Evolutionary conservation across 2,329 filamentous ascomycete species (phyloP), one percentile per base, ranked within the genome.

Genomic region (Volutella citrinella): DNA sequence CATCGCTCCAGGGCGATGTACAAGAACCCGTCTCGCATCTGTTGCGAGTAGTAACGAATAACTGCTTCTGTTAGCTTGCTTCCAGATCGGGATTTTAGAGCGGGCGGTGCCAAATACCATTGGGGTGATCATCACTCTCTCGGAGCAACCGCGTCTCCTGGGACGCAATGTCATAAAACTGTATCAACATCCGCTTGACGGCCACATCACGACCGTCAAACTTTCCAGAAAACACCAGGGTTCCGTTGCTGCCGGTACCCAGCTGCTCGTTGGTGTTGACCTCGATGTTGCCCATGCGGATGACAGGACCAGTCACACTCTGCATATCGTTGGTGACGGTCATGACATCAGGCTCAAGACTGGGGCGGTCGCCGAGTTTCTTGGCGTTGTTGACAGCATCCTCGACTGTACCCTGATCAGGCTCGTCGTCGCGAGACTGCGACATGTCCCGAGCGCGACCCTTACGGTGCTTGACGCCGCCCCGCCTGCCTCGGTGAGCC

Each of bases 1-100:
- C 93, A 98, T 6, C 95, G 77, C 62, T 98, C 93, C 15, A 98
- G 69, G 0, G 91, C 93, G 52, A 98, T 98, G 60, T 98, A 98
- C 22, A 97, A 74, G 61, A 98, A 98, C 13, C 87, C 86, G 21
- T 86, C 79, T 10, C 88, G 87, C 51, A 86, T 82, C 52, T 95
- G 87, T 52, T 95, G 90, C 30, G 90, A 89, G 55, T 88, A 96
- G 57, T 98, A 98, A 23, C 91, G 87, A 46, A 98, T 95, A 25
- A 98, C 91, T 81, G 17, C 15, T 10, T 31, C n/a, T 13, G 48
- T 54, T 43, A 54, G 51, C 18, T 19, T 10, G 4, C n/a, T n/a
- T n/a, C n/a, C n/a, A n/a, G n/a, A n/a, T n/a, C n/a, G n/a, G n/a
- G n/a, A n/a, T n/a, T n/a, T n/a, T n/a, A n/a, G n/a, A n/a, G n/a